Evolutionary conservation across 2,329 filamentous ascomycete genomes (phyloP).

Genomic region (Laburnicola sp.): DNA sequence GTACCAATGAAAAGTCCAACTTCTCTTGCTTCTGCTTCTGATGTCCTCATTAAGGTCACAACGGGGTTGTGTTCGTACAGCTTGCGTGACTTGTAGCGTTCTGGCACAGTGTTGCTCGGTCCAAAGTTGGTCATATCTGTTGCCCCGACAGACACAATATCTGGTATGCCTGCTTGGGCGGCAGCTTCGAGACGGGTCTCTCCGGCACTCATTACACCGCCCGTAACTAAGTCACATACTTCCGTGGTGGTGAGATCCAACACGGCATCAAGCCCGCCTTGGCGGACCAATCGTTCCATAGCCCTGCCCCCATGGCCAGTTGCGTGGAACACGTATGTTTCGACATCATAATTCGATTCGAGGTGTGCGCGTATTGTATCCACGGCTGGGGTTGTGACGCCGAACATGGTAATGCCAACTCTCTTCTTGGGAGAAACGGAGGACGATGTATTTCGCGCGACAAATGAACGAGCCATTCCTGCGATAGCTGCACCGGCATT

Average conservation of each 20-base stretch:
- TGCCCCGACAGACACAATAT: slow-evolving; percentile 55
- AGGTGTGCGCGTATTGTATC: slow-evolving; percentile 59
- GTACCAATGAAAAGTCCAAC: slow-evolving; percentile 61
- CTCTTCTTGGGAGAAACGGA: slow-evolving; percentile 45
- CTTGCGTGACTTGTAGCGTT: slow-evolving; percentile 54
- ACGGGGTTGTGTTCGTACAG: slow-evolving; percentile 68
- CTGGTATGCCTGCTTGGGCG: slow-evolving; percentile 60
- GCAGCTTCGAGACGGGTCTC: slow-evolving; percentile 61
- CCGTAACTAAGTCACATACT: slow-evolving; percentile 63
- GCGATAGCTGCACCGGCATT: slow-evolving; percentile 66
- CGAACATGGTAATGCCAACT: slow-evolving; percentile 73
- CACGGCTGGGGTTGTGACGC: slow-evolving; percentile 70
- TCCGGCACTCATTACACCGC: slow-evolving; percentile 65
- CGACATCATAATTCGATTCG: slow-evolving; percentile 46
- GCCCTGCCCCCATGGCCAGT: slow-evolving; percentile 69
- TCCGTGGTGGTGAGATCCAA: slow-evolving; percentile 74
- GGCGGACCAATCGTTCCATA: slow-evolving; percentile 66
- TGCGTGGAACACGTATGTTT: slow-evolving; percentile 70
- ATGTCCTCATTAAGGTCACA: slow-evolving; percentile 69
- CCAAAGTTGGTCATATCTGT: slow-evolving; percentile 64
- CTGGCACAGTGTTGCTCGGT: slow-evolving; percentile 57
- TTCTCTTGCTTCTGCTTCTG: slow-evolving; percentile 56
- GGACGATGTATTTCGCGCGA: slow-evolving; percentile 2
- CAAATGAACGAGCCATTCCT: slow-evolving; percentile 59
- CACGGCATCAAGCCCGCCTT: slow-evolving; percentile 64